These are phyloP conservation scores for Malus hybrid DNA, from an alignment of 331 rosid genomes.

Conservation along the genomic window DNA sequence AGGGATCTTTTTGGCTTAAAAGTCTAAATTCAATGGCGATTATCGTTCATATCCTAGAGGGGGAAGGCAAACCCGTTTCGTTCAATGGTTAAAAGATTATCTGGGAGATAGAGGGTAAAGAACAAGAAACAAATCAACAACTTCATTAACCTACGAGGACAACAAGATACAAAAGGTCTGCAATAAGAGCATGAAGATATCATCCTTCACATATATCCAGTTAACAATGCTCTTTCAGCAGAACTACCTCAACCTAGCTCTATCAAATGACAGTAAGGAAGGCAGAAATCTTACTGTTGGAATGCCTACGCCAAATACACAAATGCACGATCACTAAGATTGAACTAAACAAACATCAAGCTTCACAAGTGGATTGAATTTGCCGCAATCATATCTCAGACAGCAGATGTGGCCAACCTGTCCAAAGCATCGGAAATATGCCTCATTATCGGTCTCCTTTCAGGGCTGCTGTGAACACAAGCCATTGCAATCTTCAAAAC, in stretches of 20 bases:
- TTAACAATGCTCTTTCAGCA: constrained; percentile 17
- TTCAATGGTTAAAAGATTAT: neutral
- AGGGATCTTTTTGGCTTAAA: too few species aligned
- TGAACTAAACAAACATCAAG: constrained; percentile 18
- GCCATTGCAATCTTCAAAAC: constrained; percentile 93
- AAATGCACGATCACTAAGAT: constrained; percentile 17
- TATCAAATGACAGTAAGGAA: constrained; percentile 4
- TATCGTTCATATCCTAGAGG: neutral
- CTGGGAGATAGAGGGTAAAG: neutral
- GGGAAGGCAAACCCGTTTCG: neutral
- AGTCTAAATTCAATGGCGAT: neutral
- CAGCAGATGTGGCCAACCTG: constrained; percentile 47
- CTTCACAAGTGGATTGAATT: constrained; percentile 25
- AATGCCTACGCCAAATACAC: constrained; percentile 17
- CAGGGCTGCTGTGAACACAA: constrained; percentile 74
- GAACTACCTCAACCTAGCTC: constrained; percentile 13
- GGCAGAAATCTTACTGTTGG: constrained; percentile 10
- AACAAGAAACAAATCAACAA: constrained; percentile 15
- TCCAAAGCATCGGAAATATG: constrained; percentile 75
- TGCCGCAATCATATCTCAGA: constrained; percentile 31
- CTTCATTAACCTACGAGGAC: constrained; percentile 5
- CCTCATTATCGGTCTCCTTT: constrained; percentile 85
- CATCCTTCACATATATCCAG: constrained; percentile 3
- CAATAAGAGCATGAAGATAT: constrained; percentile 12
- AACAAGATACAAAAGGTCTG: neutral